Percentiles rank a stretch among this genome's conserved stretches.
Evolutionary conservation across 2,329 filamentous ascomycete species (phyloP).

Genomic region (Aspergillus pseudonomiae): DNA sequence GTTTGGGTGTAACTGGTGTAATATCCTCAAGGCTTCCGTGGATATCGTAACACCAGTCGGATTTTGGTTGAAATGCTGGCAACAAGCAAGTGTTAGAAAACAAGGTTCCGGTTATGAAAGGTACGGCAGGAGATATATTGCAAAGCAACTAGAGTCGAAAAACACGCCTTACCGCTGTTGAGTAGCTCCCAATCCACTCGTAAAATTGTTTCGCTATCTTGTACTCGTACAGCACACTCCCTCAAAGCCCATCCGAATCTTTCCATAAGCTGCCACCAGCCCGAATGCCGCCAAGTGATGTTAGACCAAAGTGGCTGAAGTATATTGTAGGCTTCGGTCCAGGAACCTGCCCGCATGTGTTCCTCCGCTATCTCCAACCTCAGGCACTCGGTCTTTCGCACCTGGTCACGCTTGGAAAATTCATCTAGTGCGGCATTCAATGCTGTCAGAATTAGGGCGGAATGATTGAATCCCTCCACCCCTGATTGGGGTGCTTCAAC

Average conservation of each 20-base stretch:
- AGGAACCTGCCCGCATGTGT: constrained; percentile 53
- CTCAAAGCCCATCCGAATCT: constrained; percentile 58
- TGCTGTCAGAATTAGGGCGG: constrained; percentile 51
- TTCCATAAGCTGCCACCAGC: constrained; percentile 62
- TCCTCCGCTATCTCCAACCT: constrained; percentile 59
- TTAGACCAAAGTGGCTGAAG: constrained; percentile 58
- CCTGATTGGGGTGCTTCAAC: constrained; percentile 54
- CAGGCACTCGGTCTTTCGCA: constrained; percentile 57
- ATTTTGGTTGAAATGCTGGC: constrained; percentile 40
- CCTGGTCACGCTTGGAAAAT: constrained; percentile 57
- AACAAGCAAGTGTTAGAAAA: constrained; percentile 5
- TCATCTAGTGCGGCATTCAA: constrained; percentile 53
- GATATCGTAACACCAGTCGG: constrained; percentile 49
- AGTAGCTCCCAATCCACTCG: constrained; percentile 61
- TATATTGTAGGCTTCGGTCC: constrained; percentile 54
- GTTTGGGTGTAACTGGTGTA: constrained; percentile 42
- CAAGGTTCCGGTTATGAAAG: neutral
- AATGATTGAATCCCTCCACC: constrained; percentile 54
- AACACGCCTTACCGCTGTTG: constrained; percentile 35
- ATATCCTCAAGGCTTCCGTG: constrained; percentile 50
- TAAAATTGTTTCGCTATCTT: constrained; percentile 53
- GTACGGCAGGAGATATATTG: neutral
- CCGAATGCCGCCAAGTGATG: constrained; percentile 61
- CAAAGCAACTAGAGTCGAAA: neutral
- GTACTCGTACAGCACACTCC: constrained; percentile 52